phyloP scores from a whole-genome alignment of 1,284 basidiomycete genomes.

The Tausonia pullulans region DNA sequence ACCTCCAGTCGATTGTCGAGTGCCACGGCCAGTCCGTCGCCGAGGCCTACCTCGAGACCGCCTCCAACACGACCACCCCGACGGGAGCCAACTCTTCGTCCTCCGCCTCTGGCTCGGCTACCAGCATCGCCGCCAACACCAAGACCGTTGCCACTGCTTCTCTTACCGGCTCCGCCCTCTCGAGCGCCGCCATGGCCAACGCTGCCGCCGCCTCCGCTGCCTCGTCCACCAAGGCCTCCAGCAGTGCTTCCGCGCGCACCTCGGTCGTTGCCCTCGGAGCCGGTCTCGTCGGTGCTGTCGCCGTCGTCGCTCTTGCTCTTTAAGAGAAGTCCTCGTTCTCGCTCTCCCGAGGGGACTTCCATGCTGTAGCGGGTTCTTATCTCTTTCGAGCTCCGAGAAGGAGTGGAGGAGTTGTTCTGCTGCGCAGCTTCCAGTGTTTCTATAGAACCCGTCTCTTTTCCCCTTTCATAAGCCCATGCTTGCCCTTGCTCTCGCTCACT shows the following conservation, averaged over 20 bases:
- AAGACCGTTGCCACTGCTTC: background rate
- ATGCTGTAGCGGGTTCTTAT: too few relatives aligned
- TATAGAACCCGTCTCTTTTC: too few relatives aligned
- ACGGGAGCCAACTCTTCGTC: conserved; percentile 27
- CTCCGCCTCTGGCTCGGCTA: conserved; percentile 20
- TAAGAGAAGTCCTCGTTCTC: too few relatives aligned
- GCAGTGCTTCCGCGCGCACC: background rate
- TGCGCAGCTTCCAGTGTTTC: too few relatives aligned
- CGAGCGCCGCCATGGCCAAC: background rate
- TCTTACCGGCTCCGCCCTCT: background rate
- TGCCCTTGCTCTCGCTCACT: too few relatives aligned
- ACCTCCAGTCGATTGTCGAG: conserved; percentile 45
- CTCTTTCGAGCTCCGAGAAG: too few relatives aligned
- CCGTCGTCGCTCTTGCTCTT: too few relatives aligned
- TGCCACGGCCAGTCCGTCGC: conserved; percentile 50
- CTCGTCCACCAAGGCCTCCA: background rate
- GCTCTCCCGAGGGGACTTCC: too few relatives aligned
- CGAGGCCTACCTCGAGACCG: conserved; percentile 34
- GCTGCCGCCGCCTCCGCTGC: background rate
- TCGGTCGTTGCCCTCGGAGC: background rate
- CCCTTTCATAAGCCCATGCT: too few relatives aligned
- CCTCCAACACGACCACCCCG: conserved; percentile 28
- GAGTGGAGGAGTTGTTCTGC: too few relatives aligned
- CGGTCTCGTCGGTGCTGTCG: too few relatives aligned
- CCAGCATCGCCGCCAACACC: background rate